Evolutionary conservation across 257 asterid genomes (phyloP).

Genomic region (Salvia splendens): DNA sequence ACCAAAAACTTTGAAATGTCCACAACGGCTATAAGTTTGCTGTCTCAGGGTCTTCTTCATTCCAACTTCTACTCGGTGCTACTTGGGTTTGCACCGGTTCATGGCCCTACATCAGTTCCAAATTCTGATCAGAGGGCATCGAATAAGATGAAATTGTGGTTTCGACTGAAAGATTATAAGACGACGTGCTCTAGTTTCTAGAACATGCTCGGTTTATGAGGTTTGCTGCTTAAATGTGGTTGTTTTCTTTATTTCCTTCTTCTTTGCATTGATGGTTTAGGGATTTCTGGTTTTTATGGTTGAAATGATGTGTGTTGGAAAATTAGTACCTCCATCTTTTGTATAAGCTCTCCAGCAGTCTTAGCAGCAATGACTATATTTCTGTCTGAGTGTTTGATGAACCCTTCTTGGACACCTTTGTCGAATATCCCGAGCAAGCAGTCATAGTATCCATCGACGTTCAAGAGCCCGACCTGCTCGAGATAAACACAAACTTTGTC

Average conservation of each 20-base stretch:
- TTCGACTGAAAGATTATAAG: background rate
- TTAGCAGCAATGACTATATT: constrained; percentile 54
- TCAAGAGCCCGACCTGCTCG: constrained; percentile 61
- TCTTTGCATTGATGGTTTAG: background rate
- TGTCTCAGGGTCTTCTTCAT: constrained; percentile 31
- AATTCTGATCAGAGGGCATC: constrained; percentile 13
- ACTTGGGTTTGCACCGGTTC: constrained; percentile 45
- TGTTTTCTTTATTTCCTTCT: background rate
- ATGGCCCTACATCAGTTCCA: constrained; percentile 44
- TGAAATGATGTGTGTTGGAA: background rate
- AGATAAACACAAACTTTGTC: constrained; percentile 7
- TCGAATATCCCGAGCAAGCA: constrained; percentile 61
- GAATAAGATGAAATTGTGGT: background rate
- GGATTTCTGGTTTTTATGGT: background rate
- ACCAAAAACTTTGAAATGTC: constrained; percentile 18
- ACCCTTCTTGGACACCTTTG: constrained; percentile 67
- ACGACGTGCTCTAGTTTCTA: background rate
- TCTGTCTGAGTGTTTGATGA: constrained; percentile 54
- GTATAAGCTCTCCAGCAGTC: constrained; percentile 48
- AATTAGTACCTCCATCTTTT: constrained; percentile 57
- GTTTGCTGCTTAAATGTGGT: background rate
- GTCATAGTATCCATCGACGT: constrained; percentile 63
- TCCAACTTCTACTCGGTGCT: constrained; percentile 48
- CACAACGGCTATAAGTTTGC: constrained; percentile 35
- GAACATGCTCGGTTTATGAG: too few species aligned